Conservation (phyloP, 805 yeast species). For the Vanderwaltozyma tropicalis region DNA sequence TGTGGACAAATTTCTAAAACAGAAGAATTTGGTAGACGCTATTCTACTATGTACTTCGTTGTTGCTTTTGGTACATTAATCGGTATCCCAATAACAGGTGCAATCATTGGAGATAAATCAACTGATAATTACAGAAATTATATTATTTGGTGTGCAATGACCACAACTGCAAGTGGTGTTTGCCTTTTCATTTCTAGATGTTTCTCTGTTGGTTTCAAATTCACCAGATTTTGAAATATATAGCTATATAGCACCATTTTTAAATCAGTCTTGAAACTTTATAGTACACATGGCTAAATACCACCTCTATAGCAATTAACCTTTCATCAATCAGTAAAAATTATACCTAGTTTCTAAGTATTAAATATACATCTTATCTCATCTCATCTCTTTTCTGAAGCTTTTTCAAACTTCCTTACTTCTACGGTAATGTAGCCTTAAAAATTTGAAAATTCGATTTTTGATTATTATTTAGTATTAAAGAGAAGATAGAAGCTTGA, state of each 20-base stretch:
- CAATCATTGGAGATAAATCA: slow-evolving; percentile 34
- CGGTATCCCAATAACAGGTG: slow-evolving; percentile 42
- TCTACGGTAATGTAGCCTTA: too few relatives aligned
- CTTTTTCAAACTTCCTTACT: too few relatives aligned
- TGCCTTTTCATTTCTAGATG: slow-evolving; percentile 37
- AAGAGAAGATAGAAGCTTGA: too few relatives aligned
- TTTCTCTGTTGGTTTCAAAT: slow-evolving; percentile 34
- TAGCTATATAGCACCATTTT: neutral
- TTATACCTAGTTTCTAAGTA: too few relatives aligned
- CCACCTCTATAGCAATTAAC: neutral
- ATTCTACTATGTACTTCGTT: slow-evolving; percentile 48
- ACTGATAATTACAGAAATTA: slow-evolving; percentile 29
- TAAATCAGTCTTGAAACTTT: neutral
- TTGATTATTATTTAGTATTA: too few relatives aligned
- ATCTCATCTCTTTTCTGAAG: too few relatives aligned
- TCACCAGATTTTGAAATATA: slow-evolving; percentile 21
- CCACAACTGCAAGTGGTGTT: slow-evolving; percentile 31
- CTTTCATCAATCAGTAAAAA: too few relatives aligned
- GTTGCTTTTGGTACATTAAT: slow-evolving; percentile 46
- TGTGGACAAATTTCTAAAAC: slow-evolving; percentile 47
- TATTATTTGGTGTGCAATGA: slow-evolving; percentile 29
- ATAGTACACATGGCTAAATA: neutral
- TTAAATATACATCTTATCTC: too few relatives aligned
- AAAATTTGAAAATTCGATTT: too few relatives aligned
- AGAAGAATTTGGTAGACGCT: slow-evolving; percentile 43